phyloP scores from a whole-genome alignment of 345 rosid genomes.

The Cardamine chenopodiifolia region DNA sequence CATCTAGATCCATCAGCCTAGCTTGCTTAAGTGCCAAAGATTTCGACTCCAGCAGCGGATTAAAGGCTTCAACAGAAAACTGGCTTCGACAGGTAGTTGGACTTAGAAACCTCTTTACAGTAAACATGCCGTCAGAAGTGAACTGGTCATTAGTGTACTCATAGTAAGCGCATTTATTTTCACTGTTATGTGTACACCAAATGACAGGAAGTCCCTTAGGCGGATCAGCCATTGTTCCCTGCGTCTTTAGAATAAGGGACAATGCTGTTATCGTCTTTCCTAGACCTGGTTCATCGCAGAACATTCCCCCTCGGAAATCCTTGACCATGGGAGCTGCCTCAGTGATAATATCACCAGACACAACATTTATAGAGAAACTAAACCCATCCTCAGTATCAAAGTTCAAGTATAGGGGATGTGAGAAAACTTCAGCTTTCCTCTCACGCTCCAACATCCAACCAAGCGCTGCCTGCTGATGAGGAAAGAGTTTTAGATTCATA shows the following conservation, averaged over 20 bases:
- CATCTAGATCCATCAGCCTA: constrained; percentile 49
- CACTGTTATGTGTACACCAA: constrained; percentile 76
- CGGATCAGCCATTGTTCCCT: constrained; percentile 79
- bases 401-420: constrained; percentile 70
- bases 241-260: constrained; percentile 86
- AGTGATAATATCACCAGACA: constrained; percentile 69
- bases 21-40: constrained; percentile 56
- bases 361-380: constrained; percentile 58
- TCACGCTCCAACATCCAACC: constrained; percentile 96
- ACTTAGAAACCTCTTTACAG: constrained; percentile 50
- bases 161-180: constrained; percentile 75
- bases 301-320: constrained; percentile 94
- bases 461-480: constrained; percentile 93
- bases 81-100: constrained; percentile 51
- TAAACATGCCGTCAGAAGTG: constrained; percentile 41
- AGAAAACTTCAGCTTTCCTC: constrained; percentile 55
- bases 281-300: constrained; percentile 98
- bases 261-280: constrained; percentile 96
- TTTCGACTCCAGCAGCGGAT: constrained; percentile 40
- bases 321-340: constrained; percentile 66
- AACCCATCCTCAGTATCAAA: constrained; percentile 78
- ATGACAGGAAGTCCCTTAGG: constrained; percentile 67
- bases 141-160: constrained; percentile 56
- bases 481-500: constrained; percentile 85
- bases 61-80: constrained; percentile 44